These are phyloP conservation scores for Corinectria fuckeliana DNA, from an alignment of 2,329 filamentous ascomycete species.

Conservation along the genomic window DNA sequence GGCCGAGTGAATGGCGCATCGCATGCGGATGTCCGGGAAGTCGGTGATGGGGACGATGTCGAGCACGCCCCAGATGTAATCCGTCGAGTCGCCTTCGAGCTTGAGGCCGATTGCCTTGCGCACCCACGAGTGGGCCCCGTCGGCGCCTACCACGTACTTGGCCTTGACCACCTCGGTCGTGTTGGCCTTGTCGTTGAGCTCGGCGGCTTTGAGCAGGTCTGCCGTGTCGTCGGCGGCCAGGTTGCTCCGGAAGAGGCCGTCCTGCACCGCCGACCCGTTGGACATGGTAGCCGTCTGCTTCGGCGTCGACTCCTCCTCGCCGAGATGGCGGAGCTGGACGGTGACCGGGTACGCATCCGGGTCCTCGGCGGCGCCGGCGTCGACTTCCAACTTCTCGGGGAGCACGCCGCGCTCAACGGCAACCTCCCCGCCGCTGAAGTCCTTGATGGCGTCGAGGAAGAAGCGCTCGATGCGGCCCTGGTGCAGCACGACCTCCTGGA, in stretches of 20 bases:
- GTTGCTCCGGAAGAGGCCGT: slow-evolving; percentile 27
- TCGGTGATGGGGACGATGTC: slow-evolving; percentile 37
- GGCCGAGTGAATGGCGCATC: slow-evolving; percentile 37
- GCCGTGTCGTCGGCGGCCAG: slow-evolving; percentile 21
- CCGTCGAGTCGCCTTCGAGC: slow-evolving; percentile 37
- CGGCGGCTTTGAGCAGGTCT: slow-evolving; percentile 18
- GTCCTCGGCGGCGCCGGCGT: slow-evolving; percentile 10
- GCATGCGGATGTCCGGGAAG: slow-evolving; percentile 39
- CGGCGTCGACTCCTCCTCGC: slow-evolving; percentile 21
- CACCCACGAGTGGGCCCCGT: slow-evolving; percentile 37
- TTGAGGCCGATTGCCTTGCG: slow-evolving; percentile 33
- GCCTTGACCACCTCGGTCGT: slow-evolving; percentile 17
- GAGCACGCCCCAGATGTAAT: slow-evolving; percentile 40
- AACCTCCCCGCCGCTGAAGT: slow-evolving; percentile 18
- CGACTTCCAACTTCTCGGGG: slow-evolving; percentile 17
- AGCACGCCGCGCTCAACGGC: slow-evolving; percentile 22
- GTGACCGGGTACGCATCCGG: slow-evolving; percentile 22
- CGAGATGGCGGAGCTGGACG: slow-evolving; percentile 21
- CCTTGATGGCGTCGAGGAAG: slow-evolving; percentile 26
- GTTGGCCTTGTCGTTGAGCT: slow-evolving; percentile 21
- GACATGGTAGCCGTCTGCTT: slow-evolving; percentile 19
- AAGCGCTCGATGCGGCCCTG: slow-evolving; percentile 33
- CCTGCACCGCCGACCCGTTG: slow-evolving; percentile 16
- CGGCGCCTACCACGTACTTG: slow-evolving; percentile 31
- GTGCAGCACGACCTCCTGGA: slow-evolving; percentile 71